Conservation (phyloP, 768 basidiomycete genomes). For the Podaxis pistillaris region DNA sequence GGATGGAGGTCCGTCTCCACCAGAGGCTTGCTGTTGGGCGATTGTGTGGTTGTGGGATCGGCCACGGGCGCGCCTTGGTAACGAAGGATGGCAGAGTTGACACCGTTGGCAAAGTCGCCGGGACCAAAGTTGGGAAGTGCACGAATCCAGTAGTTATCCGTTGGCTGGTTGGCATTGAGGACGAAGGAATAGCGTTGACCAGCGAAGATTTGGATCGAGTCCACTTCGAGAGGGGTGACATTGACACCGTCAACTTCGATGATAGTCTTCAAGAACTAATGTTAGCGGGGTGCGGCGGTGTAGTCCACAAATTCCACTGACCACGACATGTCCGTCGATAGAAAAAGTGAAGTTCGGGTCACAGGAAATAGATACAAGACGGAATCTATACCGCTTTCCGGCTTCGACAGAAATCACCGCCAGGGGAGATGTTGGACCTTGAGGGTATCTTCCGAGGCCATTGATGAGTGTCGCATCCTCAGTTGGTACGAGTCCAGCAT, state of each 20-base stretch:
- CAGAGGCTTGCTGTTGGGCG: slow-evolving; percentile 24
- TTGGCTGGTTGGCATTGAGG: slow-evolving; percentile 32
- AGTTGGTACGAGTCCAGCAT: slow-evolving; percentile 26
- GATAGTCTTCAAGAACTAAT: slow-evolving; percentile 25
- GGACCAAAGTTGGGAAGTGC: slow-evolving; percentile 31
- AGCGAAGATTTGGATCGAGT: slow-evolving; percentile 30
- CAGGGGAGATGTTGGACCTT: slow-evolving; percentile 32
- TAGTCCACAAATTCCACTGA: slow-evolving; percentile 12
- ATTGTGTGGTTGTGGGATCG: slow-evolving; percentile 38
- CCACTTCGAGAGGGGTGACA: slow-evolving; percentile 34
- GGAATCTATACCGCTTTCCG: slow-evolving; percentile 45
- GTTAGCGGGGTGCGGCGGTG: neutral
- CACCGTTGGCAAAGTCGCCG: slow-evolving; percentile 28
- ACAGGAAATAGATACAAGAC: slow-evolving; percentile 45
- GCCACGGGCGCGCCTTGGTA: slow-evolving; percentile 39
- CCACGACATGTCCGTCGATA: slow-evolving; percentile 44
- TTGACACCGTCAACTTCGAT: slow-evolving; percentile 41
- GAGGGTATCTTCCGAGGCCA: slow-evolving; percentile 44
- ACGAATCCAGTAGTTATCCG: slow-evolving; percentile 46
- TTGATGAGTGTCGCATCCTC: slow-evolving; percentile 43
- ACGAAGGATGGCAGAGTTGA: slow-evolving; percentile 55
- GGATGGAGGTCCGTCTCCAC: slow-evolving; percentile 37
- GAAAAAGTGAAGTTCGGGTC: slow-evolving; percentile 43
- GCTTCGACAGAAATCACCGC: slow-evolving; percentile 37
- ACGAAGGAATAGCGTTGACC: slow-evolving; percentile 48